Base-by-base conservation (phyloP, 75 land plant genomes). In the Azolla pinnata region DNA sequence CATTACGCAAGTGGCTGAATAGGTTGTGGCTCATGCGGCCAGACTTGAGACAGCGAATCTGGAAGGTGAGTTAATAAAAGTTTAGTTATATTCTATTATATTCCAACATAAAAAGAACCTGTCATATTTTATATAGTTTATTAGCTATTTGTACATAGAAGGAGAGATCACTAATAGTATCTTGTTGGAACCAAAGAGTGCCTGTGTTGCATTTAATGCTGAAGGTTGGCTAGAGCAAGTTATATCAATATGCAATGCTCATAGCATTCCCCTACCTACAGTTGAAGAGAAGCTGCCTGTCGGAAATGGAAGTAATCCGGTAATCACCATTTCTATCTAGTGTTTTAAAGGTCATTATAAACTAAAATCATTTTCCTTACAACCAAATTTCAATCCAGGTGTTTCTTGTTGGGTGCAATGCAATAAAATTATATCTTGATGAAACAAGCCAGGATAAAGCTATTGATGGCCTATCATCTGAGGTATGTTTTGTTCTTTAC, bases 251-350 rank as follows among this genome's bases (percentile, higher is more conserved):
- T 90, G 91, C 67, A 52, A 69, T 31, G 57, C 49, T 20, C 79
- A 83, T 57, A 38, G 65, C 44, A 60, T 90, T 62, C 80, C 88
- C 58, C 40, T 62, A 65, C 88, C 87, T 20, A 56, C 59, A 21
- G 83, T 73, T 46, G 81, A 84, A 60, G 97, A 95, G 67, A 83
- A 65, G 78, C 76, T 95, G 70, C 99, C 99, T 60, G 79, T 86
- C 77, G 97, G 99, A 58, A 81, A 72, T 45, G 99, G 99, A 34
- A 95, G 99, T 76, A 95, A 88, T 76, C 99, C 99, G 44, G 99
- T 90, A 65, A 95, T 84, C n/a, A n/a, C n/a, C n/a, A n/a, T n/a
- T n/a, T n/a, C n/a, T n/a, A n/a, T n/a, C n/a, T n/a, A n/a, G n/a
- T n/a, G n/a, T n/a, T n/a, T n/a, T n/a, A n/a, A n/a, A n/a, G n/a